Evolutionary conservation across 1,284 basidiomycete genomes (phyloP).

Genomic region (Cryptococcus sp.): DNA sequence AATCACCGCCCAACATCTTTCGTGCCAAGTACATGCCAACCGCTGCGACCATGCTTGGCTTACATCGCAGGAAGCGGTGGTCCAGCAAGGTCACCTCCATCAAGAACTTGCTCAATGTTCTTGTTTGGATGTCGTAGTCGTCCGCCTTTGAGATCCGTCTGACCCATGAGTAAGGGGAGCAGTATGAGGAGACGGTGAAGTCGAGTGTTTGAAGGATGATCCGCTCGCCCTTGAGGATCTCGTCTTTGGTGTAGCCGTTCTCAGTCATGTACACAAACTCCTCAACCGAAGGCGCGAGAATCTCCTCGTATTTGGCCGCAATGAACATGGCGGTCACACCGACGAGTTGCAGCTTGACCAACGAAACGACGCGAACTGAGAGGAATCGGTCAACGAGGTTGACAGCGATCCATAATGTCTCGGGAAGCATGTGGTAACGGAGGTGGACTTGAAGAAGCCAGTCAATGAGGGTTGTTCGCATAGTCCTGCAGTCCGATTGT

Average conservation of each 20-base stretch:
- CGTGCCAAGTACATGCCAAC: slow-evolving; percentile 96
- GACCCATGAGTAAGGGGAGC: slow-evolving; percentile 99
- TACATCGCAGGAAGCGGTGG: slow-evolving; percentile 87
- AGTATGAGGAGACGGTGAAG: slow-evolving; percentile 95
- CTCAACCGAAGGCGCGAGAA: slow-evolving; percentile 80
- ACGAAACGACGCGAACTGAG: slow-evolving; percentile 62
- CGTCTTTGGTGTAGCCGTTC: slow-evolving; percentile 87
- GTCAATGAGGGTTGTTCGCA: slow-evolving; percentile 60
- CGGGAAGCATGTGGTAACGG: slow-evolving; percentile 67
- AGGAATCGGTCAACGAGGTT: slow-evolving; percentile 68
- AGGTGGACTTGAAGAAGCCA: slow-evolving; percentile 66
- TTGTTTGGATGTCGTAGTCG: slow-evolving; percentile 96
- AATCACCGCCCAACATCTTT: slow-evolving; percentile 86
- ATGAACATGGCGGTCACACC: slow-evolving; percentile 68
- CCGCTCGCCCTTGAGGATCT: slow-evolving; percentile 96
- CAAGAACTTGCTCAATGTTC: slow-evolving; percentile 95
- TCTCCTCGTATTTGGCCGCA: slow-evolving; percentile 66
- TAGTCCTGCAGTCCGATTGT: slow-evolving; percentile 52
- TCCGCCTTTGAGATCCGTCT: slow-evolving; percentile 98
- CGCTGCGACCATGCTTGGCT: slow-evolving; percentile 93
- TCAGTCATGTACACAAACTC: slow-evolving; percentile 99
- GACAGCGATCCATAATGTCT: slow-evolving; percentile 68
- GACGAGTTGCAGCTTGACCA: slow-evolving; percentile 66
- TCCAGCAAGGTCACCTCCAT: slow-evolving; percentile 96
- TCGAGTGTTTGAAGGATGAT: slow-evolving; percentile 90